phyloP scores from a whole-genome alignment of 2,329 filamentous ascomycete species.

The Eutypella sp. region DNA sequence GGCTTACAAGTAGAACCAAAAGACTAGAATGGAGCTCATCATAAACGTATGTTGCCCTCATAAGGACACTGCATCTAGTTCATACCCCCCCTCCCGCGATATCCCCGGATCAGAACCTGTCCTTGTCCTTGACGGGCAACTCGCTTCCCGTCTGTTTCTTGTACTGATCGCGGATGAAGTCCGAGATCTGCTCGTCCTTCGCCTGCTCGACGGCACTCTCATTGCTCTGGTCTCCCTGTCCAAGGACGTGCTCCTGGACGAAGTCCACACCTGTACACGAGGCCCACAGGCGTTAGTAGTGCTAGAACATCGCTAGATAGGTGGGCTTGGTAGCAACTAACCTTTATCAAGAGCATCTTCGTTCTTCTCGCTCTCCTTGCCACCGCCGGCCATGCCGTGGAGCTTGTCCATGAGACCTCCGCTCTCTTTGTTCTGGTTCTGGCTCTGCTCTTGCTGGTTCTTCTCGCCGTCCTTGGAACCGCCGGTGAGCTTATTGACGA shows the following conservation, averaged over 20 bases:
- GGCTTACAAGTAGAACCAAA: too few relatives aligned
- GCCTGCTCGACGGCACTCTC: slow-evolving; percentile 72
- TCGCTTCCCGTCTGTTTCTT: slow-evolving; percentile 65
- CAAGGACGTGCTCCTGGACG: slow-evolving; percentile 70
- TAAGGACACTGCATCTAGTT: too few relatives aligned
- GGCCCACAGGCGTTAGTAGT: slow-evolving; percentile 2
- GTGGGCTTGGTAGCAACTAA: slow-evolving; percentile 25
- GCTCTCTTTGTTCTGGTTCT: slow-evolving; percentile 35
- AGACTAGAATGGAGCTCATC: not conserved
- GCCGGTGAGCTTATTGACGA: slow-evolving; percentile 47
- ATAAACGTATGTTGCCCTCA: not conserved
- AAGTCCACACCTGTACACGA: slow-evolving; percentile 61
- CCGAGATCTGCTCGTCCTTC: slow-evolving; percentile 75
- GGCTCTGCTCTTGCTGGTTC: slow-evolving; percentile 23
- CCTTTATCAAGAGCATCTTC: slow-evolving; percentile 81
- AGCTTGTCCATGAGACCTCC: slow-evolving; percentile 64
- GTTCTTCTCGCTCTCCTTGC: slow-evolving; percentile 70
- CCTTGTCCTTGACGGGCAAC: slow-evolving; percentile 66
- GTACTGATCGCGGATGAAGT: slow-evolving; percentile 67
- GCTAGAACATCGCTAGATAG: not conserved
- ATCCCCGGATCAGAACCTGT: slow-evolving; percentile 28
- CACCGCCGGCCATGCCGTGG: slow-evolving; percentile 68
- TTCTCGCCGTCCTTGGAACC: slow-evolving; percentile 26
- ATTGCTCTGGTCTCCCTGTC: slow-evolving; percentile 66
- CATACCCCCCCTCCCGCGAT: too few relatives aligned